These are phyloP conservation scores for Candida tetrigidarum DNA, from an alignment of 1,139 yeast species.

Conservation along the genomic window DNA sequence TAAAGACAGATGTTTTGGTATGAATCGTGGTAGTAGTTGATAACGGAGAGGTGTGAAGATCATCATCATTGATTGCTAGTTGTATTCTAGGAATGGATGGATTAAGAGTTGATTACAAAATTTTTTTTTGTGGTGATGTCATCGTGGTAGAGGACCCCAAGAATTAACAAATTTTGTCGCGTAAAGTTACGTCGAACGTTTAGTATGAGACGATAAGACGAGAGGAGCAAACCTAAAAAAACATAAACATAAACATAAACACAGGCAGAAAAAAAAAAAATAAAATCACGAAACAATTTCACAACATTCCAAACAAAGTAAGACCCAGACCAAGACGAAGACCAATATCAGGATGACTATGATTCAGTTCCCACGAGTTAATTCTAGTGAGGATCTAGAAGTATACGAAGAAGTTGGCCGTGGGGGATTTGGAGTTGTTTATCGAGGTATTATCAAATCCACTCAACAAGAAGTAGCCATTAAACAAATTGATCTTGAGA, in stretches of 20 bases:
- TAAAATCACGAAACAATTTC: not conserved
- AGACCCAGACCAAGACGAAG: too few species aligned
- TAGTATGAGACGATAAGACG: not conserved
- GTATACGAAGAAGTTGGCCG: constrained; percentile 80
- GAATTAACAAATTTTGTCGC: not conserved
- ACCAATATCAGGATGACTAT: too few species aligned
- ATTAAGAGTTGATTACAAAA: not conserved
- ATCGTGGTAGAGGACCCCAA: not conserved
- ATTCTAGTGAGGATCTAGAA: constrained; percentile 40
- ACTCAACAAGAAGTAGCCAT: constrained; percentile 61
- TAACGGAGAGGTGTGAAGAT: not conserved
- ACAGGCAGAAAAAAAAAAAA: not conserved
- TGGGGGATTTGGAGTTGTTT: constrained; percentile 90
- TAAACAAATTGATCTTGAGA: constrained; percentile 79
- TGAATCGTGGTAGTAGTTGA: not conserved
- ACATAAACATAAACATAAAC: not conserved
- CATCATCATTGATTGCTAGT: too few species aligned
- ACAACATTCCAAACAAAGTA: constrained; percentile 5
- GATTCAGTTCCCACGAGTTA: constrained; percentile 9
- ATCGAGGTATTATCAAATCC: constrained; percentile 64
- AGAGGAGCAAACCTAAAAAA: not conserved
- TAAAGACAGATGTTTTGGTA: not conserved
- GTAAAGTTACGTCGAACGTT: not conserved
- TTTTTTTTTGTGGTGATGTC: not conserved
- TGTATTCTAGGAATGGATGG: too few species aligned